Percentiles rank a stretch among this genome's conserved stretches.
phyloP scores from a whole-genome alignment of 176 grass and related monocot species.

The Triticum monococcum region DNA sequence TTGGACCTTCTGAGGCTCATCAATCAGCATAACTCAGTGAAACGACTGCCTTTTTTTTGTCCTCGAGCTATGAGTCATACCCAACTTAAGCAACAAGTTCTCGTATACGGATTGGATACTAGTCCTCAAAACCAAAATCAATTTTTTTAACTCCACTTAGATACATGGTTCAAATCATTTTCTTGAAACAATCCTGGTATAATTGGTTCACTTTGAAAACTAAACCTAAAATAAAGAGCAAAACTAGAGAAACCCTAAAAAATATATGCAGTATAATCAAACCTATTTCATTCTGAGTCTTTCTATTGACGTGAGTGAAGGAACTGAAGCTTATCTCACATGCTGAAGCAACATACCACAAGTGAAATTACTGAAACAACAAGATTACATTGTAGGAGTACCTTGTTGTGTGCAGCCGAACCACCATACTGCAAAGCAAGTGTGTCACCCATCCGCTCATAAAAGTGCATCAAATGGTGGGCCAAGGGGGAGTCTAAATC shows the following conservation, averaged over 20 bases:
- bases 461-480: constrained; percentile 83
- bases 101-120: background rate
- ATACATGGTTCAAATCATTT: constrained; percentile 21
- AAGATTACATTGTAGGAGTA: constrained; percentile 41
- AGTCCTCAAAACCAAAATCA: background rate
- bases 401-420: constrained; percentile 97
- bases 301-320: background rate
- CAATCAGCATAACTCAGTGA: constrained; percentile 18
- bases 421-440: constrained; percentile 95
- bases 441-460: constrained; percentile 95
- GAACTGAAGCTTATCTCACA: constrained; percentile 15
- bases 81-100: background rate
- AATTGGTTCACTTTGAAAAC: constrained; percentile 7
- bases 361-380: background rate
- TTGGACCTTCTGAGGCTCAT: background rate
- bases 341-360: constrained; percentile 13
- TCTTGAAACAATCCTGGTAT: background rate
- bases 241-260: constrained; percentile 5
- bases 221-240: constrained; percentile 1
- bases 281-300: constrained; percentile 24
- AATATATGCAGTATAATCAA: background rate
- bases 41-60: background rate
- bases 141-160: constrained; percentile 3
- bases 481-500: constrained; percentile 71
- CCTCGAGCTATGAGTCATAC: background rate